Conservation (phyloP, 2,329 filamentous ascomycete species). For the Lithohypha guttulata region DNA sequence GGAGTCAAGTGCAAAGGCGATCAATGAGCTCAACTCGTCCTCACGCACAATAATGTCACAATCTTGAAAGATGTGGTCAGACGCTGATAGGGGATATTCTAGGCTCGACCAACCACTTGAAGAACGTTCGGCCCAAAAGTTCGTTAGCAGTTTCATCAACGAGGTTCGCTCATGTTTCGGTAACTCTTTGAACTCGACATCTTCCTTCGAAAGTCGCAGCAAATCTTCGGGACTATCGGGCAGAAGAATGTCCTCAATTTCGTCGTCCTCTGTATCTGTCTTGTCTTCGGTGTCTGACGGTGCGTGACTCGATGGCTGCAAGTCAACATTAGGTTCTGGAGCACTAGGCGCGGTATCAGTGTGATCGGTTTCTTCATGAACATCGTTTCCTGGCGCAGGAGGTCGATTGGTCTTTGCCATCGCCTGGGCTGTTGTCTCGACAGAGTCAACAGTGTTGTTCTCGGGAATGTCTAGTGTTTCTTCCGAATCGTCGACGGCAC, state of each 20-base stretch:
- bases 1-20: conserved; percentile 82
- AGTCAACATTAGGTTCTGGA: conserved; percentile 34
- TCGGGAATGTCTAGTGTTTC: conserved; percentile 34
- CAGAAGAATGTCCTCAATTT: conserved; percentile 57
- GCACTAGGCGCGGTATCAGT: conserved; percentile 29
- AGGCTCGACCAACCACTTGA: conserved; percentile 87
- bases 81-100: conserved; percentile 79
- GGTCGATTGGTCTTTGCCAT: conserved; percentile 27
- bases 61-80: conserved; percentile 92
- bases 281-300: conserved; percentile 60
- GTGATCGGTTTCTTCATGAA: conserved; percentile 27
- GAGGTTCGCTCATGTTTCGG: conserved; percentile 90
- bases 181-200: conserved; percentile 58
- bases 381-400: conserved; percentile 23
- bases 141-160: conserved; percentile 87
- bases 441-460: conserved; percentile 15
- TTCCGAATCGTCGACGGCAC: conserved; percentile 61
- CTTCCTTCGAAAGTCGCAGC: conserved; percentile 40
- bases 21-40: conserved; percentile 91
- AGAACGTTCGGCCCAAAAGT: conserved; percentile 96
- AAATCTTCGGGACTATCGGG: conserved; percentile 42
- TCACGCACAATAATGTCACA: conserved; percentile 95
- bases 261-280: conserved; percentile 55
- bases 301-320: conserved; percentile 39
- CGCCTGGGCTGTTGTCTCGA: conserved; percentile 18